Evolutionary conservation across 805 yeast genomes (phyloP).

Genomic region (Cyberlindnera euphorbiiphila): DNA sequence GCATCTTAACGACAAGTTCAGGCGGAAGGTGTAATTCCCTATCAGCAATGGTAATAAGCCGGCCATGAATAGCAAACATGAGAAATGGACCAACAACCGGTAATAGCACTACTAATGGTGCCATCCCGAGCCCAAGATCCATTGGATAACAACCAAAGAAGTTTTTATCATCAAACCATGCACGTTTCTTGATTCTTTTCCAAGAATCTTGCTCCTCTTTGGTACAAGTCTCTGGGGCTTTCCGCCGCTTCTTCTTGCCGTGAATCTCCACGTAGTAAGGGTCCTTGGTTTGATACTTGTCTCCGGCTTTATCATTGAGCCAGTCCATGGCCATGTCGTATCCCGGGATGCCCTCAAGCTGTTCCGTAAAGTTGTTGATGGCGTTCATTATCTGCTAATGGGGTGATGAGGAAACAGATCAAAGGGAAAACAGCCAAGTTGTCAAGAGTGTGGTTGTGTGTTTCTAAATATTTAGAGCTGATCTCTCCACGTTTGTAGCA

Average conservation of each 20-base stretch:
- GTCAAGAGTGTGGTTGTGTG: too few species aligned
- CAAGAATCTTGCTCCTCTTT: conserved; percentile 62
- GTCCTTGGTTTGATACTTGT: conserved; percentile 57
- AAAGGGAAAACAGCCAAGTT: too few species aligned
- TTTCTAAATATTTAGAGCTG: too few species aligned
- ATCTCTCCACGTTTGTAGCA: too few species aligned
- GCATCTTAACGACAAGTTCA: conserved; percentile 60
- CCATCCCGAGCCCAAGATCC: conserved; percentile 76
- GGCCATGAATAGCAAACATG: conserved; percentile 75
- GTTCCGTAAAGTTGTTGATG: conserved; percentile 23
- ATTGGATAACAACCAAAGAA: conserved; percentile 73
- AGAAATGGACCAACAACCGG: conserved; percentile 84
- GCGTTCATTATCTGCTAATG: conserved; percentile 25
- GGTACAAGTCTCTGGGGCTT: conserved; percentile 55
- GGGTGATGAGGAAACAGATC: too few species aligned
- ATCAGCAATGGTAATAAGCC: conserved; percentile 60
- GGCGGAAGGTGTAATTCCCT: conserved; percentile 54
- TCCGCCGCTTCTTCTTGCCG: conserved; percentile 54
- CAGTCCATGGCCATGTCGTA: conserved; percentile 50
- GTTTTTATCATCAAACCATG: conserved; percentile 87
- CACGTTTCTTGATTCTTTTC: conserved; percentile 69
- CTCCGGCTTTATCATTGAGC: conserved; percentile 65
- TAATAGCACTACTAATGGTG: conserved; percentile 64
- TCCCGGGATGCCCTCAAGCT: conserved; percentile 53
- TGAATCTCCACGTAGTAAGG: conserved; percentile 56